Base-by-base conservation (phyloP, 2,329 filamentous ascomycete species). In the Zopfia rhizophila region DNA sequence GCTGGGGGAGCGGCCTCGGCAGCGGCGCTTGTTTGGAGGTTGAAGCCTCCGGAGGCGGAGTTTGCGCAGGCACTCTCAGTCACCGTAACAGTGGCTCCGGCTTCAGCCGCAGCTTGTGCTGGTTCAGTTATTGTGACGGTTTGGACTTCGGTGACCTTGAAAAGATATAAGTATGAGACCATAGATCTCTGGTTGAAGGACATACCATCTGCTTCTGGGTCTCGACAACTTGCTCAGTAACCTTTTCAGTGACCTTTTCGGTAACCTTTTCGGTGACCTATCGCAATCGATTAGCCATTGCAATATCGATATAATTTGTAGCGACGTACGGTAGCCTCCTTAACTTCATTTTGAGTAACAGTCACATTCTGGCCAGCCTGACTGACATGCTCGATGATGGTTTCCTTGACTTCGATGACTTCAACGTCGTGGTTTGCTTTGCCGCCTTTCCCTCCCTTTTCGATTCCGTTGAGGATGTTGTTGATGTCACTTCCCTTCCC, bases 41-140 rank as follows among this genome's bases (percentile, higher is more conserved):
- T 13, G 18, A 14, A 6, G 16, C 41, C 29, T 28, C 12, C 18
- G 31, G 24, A 13, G 30, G 17, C 11, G n/a, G 25, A 32, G 43
- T 48, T 37, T 42, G 48, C 45, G 51, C 38, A 55, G n/a, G n/a
- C 58, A 22, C 51, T 58, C 7, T 55, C 48, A 13, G 40, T 45
- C 14, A 56, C 43, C 13, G 44, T 55, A 5, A 59, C 52, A 21
- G 56, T 19, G 24, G 24, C 4, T 5, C 22, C 17, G 11, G 24
- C 24, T 27, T n/a, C 24, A 8, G 24, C 24, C 24, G 24, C 24
- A 8, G 24, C 24, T n/a, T 27, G 24, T 27, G 8, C 24, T n/a
- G 8, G 24, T 27, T 27, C 24, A n/a, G 24, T 27, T 27, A 27
- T 27, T 8, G 24, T 27, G 8, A 27, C 24, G n/a, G 24, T 27